A percentile compares a stretch with the other conserved stretches of the same genome.
These are phyloP conservation scores for Serendipita vermifera DNA, from an alignment of 768 basidiomycete species.

Conservation along the genomic window DNA sequence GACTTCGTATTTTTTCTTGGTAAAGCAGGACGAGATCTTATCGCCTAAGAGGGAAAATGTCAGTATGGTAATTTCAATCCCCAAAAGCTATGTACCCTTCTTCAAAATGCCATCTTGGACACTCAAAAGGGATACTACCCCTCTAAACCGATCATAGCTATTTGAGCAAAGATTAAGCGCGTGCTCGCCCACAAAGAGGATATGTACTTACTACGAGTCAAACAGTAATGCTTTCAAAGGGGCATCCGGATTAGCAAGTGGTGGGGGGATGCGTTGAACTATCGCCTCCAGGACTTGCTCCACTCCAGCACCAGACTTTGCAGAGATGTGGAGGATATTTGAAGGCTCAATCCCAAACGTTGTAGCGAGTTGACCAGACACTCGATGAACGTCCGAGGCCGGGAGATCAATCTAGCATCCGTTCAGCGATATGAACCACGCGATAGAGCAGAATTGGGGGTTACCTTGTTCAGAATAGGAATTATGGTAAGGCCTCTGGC, in stretches of 20 bases:
- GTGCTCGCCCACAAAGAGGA: slow-evolving; percentile 14
- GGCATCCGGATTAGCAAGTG: slow-evolving; percentile 36
- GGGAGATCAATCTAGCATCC: slow-evolving; percentile 72
- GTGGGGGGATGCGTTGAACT: slow-evolving; percentile 73
- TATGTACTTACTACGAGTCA: slow-evolving; percentile 63
- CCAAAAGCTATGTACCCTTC: slow-evolving; percentile 45
- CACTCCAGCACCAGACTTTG: slow-evolving; percentile 84
- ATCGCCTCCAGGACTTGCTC: slow-evolving; percentile 66
- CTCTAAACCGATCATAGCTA: slow-evolving; percentile 90
- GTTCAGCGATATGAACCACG: neutral
- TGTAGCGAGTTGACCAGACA: slow-evolving; percentile 66
- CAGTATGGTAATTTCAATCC: neutral
- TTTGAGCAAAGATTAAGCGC: slow-evolving; percentile 3
- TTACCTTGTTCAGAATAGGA: slow-evolving; percentile 85
- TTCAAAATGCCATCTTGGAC: slow-evolving; percentile 66
- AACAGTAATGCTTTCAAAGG: slow-evolving; percentile 80
- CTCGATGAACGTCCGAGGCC: slow-evolving; percentile 68
- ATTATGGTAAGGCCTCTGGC: slow-evolving; percentile 73
- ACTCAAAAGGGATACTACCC: slow-evolving; percentile 84
- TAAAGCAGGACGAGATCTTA: slow-evolving; percentile 73
- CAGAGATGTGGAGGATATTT: slow-evolving; percentile 71
- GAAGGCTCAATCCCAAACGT: slow-evolving; percentile 68
- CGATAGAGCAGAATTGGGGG: neutral
- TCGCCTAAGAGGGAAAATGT: slow-evolving; percentile 44
- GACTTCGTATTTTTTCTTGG: slow-evolving; percentile 80